A percentile compares a stretch with the other conserved stretches of the same genome.
Conservation (phyloP, 139 green algal species). For the Desmodesmus armatus region DNA sequence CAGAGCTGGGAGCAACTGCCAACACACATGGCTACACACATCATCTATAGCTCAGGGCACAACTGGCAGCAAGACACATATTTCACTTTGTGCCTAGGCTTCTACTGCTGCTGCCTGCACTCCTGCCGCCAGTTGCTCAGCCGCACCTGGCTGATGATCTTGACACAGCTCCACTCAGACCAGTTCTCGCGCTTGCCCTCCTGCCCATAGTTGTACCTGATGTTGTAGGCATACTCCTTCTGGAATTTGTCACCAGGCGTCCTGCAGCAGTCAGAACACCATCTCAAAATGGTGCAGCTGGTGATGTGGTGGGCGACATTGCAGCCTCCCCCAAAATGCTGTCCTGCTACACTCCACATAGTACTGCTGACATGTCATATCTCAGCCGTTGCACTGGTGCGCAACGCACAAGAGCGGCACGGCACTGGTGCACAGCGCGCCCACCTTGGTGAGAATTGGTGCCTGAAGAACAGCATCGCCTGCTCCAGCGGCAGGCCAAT, state of each 20-base stretch:
- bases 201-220: constrained; percentile 97
- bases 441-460: constrained; percentile 68
- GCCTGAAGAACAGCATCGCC: constrained; percentile 93
- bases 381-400: too few relatives aligned
- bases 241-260: constrained; percentile 90
- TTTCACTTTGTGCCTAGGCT: too few relatives aligned
- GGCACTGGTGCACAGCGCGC: too few relatives aligned
- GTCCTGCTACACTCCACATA: too few relatives aligned
- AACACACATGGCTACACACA: background rate
- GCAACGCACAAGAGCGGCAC: too few relatives aligned
- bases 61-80: too few relatives aligned
- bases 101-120: background rate
- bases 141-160: constrained; percentile 79
- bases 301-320: too few relatives aligned
- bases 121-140: background rate
- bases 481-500: constrained; percentile 94
- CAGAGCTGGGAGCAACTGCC: background rate
- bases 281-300: too few relatives aligned
- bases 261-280: background rate
- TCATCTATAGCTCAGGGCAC: background rate
- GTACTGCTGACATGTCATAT: too few relatives aligned
- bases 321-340: too few relatives aligned
- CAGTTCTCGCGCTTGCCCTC: constrained; percentile 96
- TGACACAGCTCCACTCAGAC: constrained; percentile 86
- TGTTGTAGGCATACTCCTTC: constrained; percentile 97